phyloP scores from a whole-genome alignment of 768 basidiomycete genomes.

The Leccinum pellstonianum region DNA sequence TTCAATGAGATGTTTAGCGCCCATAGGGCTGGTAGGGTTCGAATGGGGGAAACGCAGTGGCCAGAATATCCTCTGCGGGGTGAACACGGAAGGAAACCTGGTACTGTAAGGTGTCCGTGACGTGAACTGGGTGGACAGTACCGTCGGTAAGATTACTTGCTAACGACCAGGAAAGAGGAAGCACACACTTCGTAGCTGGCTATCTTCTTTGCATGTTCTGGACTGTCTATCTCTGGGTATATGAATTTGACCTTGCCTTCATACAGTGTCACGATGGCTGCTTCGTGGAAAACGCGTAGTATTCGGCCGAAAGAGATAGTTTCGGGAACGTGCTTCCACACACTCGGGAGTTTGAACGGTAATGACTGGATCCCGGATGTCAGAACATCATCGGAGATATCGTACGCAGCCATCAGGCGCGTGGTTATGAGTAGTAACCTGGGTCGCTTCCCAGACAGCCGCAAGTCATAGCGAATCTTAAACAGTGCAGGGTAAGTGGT shows the following conservation, averaged over 20 bases:
- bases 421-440: conserved; percentile 26
- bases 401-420: conserved; percentile 30
- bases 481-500: background rate
- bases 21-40: background rate
- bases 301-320: conserved; percentile 28
- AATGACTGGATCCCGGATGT: conserved; percentile 9
- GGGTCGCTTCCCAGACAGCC: conserved; percentile 27
- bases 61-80: conserved; percentile 33
- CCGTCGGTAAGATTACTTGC: background rate
- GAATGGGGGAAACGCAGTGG: conserved; percentile 16
- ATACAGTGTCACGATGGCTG: conserved; percentile 27
- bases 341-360: conserved; percentile 8
- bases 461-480: conserved; percentile 31
- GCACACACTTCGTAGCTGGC: conserved; percentile 22
- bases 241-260: conserved; percentile 27
- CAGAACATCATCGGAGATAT: conserved; percentile 23
- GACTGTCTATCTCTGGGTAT: conserved; percentile 25
- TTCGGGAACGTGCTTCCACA: conserved; percentile 24
- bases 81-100: conserved; percentile 23
- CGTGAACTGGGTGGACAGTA: conserved; percentile 17
- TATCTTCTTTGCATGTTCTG: conserved; percentile 15
- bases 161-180: background rate
- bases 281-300: conserved; percentile 28
- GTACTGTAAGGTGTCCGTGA: conserved; percentile 16
- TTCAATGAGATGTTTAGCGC: conserved; percentile 23